Evolutionary conservation across 106 monocot species (phyloP), one percentile per base, ranked within the genome.

Genomic region (Cymbidium sinense): DNA sequence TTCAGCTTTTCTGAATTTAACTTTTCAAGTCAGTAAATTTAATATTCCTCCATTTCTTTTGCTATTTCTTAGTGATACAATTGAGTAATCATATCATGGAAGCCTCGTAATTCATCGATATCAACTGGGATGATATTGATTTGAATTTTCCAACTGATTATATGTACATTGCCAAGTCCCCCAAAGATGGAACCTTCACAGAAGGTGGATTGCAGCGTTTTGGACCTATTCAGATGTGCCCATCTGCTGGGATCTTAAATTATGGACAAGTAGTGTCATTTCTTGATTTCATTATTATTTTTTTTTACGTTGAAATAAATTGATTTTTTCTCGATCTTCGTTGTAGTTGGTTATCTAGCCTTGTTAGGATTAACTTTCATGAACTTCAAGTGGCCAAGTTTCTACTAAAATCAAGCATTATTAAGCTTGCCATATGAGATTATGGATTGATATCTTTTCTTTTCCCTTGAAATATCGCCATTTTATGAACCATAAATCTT

Each of bases 51-150:
- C 55, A 21, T 4, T 9, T 50, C 27, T 50, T 81, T 17, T 43
- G 7, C 19, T 34, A 20, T 34, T 74, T 47, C 10, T 44, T 74
- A 27, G 28, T 25, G 44, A 5, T 74, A 74, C 43, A 41, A 43
- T 71, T 83, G 71, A 65, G 50, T 54, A 9, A 33, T 81, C 39
- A 39, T 37, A 79, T 82, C 34, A 67, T 83, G 79, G 84, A 72
- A 43, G 31, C 73, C 13, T 39, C 76, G 43, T 88, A 91, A 34
- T 77, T 80, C 37, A 83, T 75, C 74, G 87, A 90, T 61, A 83
- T 86, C 47, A 80, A 95, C 79, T 95, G 95, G 95, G 95, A 95
- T 43, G 84, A 83, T 37, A 80, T 95, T 73, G 88, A 41, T 95
- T 95, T 75, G 90, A 88, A 35, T 79, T 90, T 87, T 58, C 86